phyloP scores from a whole-genome alignment of 768 basidiomycete species.

The Hydnomerulius pinastri region DNA sequence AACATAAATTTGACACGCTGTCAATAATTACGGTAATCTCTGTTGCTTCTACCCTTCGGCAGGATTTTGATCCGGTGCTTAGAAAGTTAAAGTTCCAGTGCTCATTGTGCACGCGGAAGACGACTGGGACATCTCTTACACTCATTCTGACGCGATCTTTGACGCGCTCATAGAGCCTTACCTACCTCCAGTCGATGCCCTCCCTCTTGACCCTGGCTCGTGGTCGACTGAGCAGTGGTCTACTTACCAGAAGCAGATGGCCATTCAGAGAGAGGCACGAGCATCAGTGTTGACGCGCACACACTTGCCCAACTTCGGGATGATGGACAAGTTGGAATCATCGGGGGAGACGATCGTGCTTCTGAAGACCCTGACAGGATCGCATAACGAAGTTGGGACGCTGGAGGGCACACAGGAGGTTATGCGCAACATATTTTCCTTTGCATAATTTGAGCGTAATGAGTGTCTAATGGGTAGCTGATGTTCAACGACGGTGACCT shows the following conservation, averaged over 20 bases:
- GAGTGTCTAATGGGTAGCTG: too few relatives aligned
- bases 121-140: conserved; percentile 72
- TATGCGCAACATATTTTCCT: conserved; percentile 35
- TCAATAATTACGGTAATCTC: conserved; percentile 54
- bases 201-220: conserved; percentile 30
- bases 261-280: conserved; percentile 43
- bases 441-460: conserved; percentile 10
- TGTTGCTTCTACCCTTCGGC: neutral
- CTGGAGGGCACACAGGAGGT: conserved; percentile 73
- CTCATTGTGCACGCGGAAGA: conserved; percentile 75
- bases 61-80: conserved; percentile 3
- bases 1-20: conserved; percentile 64
- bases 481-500: too few relatives aligned
- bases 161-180: conserved; percentile 63
- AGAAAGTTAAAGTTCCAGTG: conserved; percentile 70
- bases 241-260: conserved; percentile 39
- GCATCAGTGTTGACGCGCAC: conserved; percentile 46
- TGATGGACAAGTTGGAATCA: conserved; percentile 52
- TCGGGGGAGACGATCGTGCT: conserved; percentile 52
- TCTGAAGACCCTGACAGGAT: conserved; percentile 57
- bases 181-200: conserved; percentile 51
- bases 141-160: conserved; percentile 71
- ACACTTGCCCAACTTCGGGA: conserved; percentile 50
- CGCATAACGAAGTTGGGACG: conserved; percentile 57
- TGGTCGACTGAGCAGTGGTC: conserved; percentile 47